A percentile compares a stretch with the other conserved stretches of the same genome.
Conservation (phyloP, 202 grass and related monocot genomes). For the Sporobolus alterniflorus region DNA sequence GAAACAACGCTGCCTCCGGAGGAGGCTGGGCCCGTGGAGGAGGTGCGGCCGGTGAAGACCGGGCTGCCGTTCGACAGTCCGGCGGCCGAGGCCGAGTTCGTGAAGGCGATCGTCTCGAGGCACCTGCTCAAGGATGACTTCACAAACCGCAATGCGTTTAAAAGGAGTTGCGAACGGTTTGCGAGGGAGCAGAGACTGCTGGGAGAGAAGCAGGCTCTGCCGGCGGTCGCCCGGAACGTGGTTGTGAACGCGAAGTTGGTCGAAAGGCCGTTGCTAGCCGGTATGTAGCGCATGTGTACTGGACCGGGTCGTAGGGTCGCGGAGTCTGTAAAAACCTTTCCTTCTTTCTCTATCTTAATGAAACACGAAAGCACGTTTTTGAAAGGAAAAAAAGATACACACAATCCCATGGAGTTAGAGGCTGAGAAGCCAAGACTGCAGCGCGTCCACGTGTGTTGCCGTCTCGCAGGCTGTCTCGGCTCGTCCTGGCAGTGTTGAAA, state of each 20-base stretch:
- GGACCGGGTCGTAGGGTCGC: no score
- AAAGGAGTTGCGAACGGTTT: not conserved
- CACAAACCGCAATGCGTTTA: not conserved
- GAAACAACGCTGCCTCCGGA: not conserved
- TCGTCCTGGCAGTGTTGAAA: no score
- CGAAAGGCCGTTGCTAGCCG: no score
- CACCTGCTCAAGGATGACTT: conserved; percentile 7
- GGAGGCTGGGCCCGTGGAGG: not conserved
- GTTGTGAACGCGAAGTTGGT: no score
- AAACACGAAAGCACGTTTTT: no score
- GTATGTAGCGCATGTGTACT: no score
- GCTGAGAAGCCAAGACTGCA: no score
- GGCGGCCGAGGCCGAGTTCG: conserved; percentile 9
- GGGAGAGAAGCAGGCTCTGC: no score
- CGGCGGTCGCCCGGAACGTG: no score
- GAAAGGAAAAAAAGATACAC: not conserved
- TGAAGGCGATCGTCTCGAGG: not conserved
- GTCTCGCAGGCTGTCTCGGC: not conserved
- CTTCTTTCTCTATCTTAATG: no score
- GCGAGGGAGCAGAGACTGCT: not conserved
- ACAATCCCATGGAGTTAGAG: not conserved
- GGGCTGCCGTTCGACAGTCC: not conserved
- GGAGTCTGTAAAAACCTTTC: no score
- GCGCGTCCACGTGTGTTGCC: not conserved
- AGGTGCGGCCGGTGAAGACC: not conserved